phyloP scores from a whole-genome alignment of 495 filamentous ascomycete species.

The Lophium mytilinum region DNA sequence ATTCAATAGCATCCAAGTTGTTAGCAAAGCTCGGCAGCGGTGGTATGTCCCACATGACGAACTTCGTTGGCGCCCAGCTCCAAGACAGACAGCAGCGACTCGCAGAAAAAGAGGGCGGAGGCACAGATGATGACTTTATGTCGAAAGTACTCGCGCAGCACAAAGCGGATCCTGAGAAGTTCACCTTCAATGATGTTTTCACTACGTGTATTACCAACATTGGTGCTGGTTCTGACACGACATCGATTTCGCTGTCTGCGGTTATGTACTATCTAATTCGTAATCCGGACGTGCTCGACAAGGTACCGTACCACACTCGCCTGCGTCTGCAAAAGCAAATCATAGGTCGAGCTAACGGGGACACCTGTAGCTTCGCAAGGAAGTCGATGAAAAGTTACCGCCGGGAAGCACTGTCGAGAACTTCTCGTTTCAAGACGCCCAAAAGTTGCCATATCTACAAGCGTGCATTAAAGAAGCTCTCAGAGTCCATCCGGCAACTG shows the following conservation, averaged over 20 bases:
- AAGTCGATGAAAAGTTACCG: too few species aligned
- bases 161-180: constrained; percentile 1
- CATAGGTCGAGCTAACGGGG: too few species aligned
- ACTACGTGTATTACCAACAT: constrained; percentile 21
- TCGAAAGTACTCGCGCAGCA: background rate
- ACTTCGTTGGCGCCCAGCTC: too few species aligned
- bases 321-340: background rate
- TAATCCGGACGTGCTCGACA: constrained; percentile 42
- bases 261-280: constrained; percentile 50
- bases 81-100: background rate
- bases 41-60: too few species aligned
- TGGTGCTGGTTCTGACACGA: constrained; percentile 50
- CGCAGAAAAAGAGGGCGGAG: background rate
- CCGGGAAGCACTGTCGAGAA: background rate
- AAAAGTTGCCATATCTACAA: constrained; percentile 43
- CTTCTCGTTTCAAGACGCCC: constrained; percentile 42
- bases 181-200: constrained; percentile 1
- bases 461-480: constrained; percentile 44
- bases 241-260: constrained; percentile 44
- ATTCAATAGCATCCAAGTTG: too few species aligned
- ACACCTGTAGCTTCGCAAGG: too few species aligned
- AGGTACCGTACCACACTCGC: background rate
- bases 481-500: constrained; percentile 36
- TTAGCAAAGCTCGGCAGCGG: too few species aligned
- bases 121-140: background rate